Evolutionary conservation across 768 basidiomycete species (phyloP).

Genomic region (Mycena venus): DNA sequence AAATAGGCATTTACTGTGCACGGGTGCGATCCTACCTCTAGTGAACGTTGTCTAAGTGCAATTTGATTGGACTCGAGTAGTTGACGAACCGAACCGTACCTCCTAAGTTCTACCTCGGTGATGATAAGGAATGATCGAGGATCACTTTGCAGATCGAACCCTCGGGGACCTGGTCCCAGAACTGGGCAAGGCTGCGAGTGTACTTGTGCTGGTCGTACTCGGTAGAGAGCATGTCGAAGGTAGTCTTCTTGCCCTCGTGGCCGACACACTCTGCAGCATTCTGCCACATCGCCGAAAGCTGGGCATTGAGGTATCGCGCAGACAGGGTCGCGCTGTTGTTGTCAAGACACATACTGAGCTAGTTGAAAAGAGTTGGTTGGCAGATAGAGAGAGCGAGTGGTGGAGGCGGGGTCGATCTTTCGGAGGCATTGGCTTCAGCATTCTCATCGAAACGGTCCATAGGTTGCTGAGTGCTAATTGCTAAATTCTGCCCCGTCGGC

Average conservation of each 20-base stretch:
- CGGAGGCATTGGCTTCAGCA: not conserved
- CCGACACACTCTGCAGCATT: constrained; percentile 20
- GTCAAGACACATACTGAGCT: constrained; percentile 11
- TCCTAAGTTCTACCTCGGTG: too few relatives aligned
- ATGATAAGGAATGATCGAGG: too few relatives aligned
- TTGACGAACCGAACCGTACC: too few relatives aligned
- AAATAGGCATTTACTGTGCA: too few relatives aligned
- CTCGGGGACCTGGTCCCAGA: not conserved
- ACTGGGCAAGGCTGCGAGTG: constrained; percentile 23
- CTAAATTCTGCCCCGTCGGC: not conserved
- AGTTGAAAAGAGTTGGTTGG: not conserved
- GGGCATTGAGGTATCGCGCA: constrained; percentile 20
- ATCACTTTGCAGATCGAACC: not conserved
- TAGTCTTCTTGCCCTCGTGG: not conserved
- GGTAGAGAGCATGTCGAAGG: not conserved
- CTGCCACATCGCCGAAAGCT: constrained; percentile 17
- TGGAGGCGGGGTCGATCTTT: not conserved
- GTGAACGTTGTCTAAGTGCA: too few relatives aligned
- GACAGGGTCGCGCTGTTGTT: constrained; percentile 15
- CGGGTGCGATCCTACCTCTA: too few relatives aligned
- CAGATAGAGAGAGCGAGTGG: not conserved
- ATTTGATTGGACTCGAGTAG: too few relatives aligned
- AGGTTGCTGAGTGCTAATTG: not conserved
- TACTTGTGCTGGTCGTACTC: constrained; percentile 11
- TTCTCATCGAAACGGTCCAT: not conserved